Conservation (phyloP, 2,329 filamentous ascomycete species). For the Apiospora saccharicola region DNA sequence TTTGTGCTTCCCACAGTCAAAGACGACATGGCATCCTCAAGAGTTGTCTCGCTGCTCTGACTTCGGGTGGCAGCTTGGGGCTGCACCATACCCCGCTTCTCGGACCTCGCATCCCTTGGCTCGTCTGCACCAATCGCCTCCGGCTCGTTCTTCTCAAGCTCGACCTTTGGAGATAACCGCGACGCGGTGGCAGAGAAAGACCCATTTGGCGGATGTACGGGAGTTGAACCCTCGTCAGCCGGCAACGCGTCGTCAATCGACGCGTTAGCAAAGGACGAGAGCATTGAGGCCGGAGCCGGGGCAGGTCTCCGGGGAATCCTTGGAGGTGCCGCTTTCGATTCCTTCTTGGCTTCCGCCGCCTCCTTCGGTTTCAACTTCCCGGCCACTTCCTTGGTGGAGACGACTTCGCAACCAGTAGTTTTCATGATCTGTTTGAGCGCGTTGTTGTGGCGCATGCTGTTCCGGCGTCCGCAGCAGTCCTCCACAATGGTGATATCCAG, state of each 20-base stretch:
- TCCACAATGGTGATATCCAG: conserved; percentile 86
- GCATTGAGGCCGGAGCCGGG: conserved; percentile 37
- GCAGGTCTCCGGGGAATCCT: conserved; percentile 16
- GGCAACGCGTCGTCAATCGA: conserved; percentile 42
- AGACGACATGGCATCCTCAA: conserved; percentile 15
- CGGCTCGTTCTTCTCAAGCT: background rate
- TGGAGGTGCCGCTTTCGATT: background rate
- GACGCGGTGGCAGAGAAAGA: background rate
- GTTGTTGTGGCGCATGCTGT: conserved; percentile 70
- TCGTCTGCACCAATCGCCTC: conserved; percentile 2
- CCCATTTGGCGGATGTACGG: too few species aligned
- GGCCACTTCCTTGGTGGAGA: conserved; percentile 37
- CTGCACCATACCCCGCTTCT: background rate
- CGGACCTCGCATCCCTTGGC: background rate
- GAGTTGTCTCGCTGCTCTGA: background rate
- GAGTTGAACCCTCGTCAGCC: background rate
- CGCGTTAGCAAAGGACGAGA: conserved; percentile 45
- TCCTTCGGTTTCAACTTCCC: conserved; percentile 30
- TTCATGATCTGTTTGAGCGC: conserved; percentile 76
- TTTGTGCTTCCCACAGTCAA: conserved; percentile 27
- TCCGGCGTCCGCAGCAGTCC: conserved; percentile 86
- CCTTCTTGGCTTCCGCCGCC: background rate
- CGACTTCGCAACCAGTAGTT: conserved; percentile 75
- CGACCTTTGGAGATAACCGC: background rate
- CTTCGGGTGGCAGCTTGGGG: conserved; percentile 1